Conservation (phyloP, 208 protist genomes). For the Acanthamoeba culbertsoni region DNA sequence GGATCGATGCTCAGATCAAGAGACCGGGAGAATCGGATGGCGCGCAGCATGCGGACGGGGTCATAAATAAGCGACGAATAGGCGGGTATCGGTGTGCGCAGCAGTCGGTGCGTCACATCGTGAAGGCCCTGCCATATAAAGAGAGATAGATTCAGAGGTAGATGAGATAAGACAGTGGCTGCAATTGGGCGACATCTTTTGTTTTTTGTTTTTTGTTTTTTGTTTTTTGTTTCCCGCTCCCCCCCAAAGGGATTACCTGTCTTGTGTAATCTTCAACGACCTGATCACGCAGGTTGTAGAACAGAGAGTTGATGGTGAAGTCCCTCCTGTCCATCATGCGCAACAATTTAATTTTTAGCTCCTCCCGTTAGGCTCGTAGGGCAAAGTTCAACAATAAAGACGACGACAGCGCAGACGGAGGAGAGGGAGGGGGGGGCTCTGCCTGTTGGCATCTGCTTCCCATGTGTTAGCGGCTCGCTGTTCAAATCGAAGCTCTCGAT, state of each 20-base stretch:
- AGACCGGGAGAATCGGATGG: conserved; percentile 87
- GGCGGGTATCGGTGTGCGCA: conserved; percentile 86
- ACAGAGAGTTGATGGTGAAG: conserved; percentile 98
- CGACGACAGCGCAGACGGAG: not conserved
- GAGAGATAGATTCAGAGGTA: not conserved
- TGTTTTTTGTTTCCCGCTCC: too few species aligned
- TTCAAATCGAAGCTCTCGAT: not conserved
- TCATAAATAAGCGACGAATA: conserved; percentile 83
- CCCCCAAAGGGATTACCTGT: conserved; percentile 49
- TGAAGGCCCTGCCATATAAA: conserved; percentile 78
- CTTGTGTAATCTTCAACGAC: conserved; percentile 94
- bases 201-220: too few species aligned
- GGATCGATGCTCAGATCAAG: not conserved
- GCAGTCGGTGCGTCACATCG: conserved; percentile 87
- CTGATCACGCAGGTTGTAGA: conserved; percentile 96
- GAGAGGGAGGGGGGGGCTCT: too few species aligned
- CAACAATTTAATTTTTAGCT: too few species aligned
- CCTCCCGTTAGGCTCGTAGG: too few species aligned
- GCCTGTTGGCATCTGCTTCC: not conserved
- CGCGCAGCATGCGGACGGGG: conserved; percentile 92
- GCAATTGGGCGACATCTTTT: too few species aligned
- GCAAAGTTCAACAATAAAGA: not conserved
- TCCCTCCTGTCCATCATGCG: conserved; percentile 89
- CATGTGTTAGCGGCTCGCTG: not conserved
- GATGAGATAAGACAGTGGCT: not conserved